Evolutionary conservation across 352 stramenopile species (phyloP).

Genomic region (Heterotrichella gracilis): DNA sequence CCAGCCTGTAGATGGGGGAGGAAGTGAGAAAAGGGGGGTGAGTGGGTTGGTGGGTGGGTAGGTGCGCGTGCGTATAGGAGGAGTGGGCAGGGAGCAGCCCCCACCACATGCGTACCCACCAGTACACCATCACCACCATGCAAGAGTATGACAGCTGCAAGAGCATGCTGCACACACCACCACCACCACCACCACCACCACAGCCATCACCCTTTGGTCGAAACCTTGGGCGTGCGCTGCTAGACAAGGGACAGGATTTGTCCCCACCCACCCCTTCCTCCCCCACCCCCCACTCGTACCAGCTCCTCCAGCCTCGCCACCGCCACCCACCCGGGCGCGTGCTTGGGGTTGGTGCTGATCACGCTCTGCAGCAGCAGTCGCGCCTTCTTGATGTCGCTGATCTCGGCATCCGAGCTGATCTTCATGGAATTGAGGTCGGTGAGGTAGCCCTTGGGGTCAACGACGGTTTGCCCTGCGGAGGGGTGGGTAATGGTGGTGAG

Average conservation of each 20-base stretch:
- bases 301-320: constrained; percentile 82
- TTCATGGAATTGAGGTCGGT: constrained; percentile 42
- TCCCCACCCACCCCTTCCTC: too few relatives aligned
- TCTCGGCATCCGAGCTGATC: constrained; percentile 53
- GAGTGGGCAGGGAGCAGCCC: neutral
- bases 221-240: too few relatives aligned
- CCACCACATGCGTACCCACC: constrained; percentile 27
- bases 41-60: too few relatives aligned
- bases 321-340: constrained; percentile 87
- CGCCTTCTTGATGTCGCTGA: constrained; percentile 92
- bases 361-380: constrained; percentile 68
- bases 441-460: constrained; percentile 89
- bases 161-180: too few relatives aligned
- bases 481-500: constrained; percentile 84
- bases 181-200: too few relatives aligned
- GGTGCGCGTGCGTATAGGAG: neutral
- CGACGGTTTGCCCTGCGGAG: constrained; percentile 63
- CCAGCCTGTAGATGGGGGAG: constrained; percentile 11
- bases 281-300: too few relatives aligned
- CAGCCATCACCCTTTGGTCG: too few relatives aligned
- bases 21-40: neutral
- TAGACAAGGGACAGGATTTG: too few relatives aligned
- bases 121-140: too few relatives aligned
- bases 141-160: too few relatives aligned
- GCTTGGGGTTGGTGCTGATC: constrained; percentile 84